These are phyloP conservation scores for Diddensiella caesifluorescens DNA, from an alignment of 805 yeast species.

Conservation along the genomic window DNA sequence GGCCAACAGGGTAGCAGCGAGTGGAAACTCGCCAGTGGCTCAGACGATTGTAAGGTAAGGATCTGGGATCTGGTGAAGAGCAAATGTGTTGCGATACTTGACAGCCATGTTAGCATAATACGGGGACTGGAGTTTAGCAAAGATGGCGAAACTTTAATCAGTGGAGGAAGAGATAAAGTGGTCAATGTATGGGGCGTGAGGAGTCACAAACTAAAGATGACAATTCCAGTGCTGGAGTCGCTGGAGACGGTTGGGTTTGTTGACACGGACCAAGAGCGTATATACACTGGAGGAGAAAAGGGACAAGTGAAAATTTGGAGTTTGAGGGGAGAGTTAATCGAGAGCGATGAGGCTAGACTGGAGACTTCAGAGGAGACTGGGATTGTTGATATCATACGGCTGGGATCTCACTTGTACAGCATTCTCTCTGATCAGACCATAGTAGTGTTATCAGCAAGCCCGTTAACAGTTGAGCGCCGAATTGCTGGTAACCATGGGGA, in stretches of 20 bases:
- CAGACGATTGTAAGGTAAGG: conserved; percentile 50
- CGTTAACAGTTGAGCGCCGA: conserved; percentile 40
- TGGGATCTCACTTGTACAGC: conserved; percentile 35
- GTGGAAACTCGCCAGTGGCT: conserved; percentile 79
- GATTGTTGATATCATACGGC: conserved; percentile 46
- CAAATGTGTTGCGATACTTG: conserved; percentile 54
- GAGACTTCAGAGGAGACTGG: conserved; percentile 59
- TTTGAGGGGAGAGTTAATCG: conserved; percentile 43
- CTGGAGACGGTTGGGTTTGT: conserved; percentile 36
- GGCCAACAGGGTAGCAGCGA: conserved; percentile 59
- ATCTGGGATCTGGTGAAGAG: conserved; percentile 67
- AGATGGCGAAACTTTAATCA: conserved; percentile 52
- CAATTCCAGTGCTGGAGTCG: conserved; percentile 63
- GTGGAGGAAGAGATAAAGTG: conserved; percentile 88
- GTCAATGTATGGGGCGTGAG: conserved; percentile 49
- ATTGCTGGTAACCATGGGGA: conserved; percentile 95
- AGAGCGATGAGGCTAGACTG: conserved; percentile 29
- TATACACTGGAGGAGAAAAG: conserved; percentile 10
- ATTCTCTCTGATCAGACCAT: conserved; percentile 85
- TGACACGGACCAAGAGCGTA: conserved; percentile 24
- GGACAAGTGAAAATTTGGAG: conserved; percentile 55
- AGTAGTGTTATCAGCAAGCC: conserved; percentile 40
- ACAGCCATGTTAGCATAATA: conserved; percentile 79
- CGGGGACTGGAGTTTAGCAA: conserved; percentile 69
- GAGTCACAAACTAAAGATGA: conserved; percentile 51